Evolutionary conservation across 148 eudicot species (phyloP), one percentile per base, ranked within the genome.

Genomic region (Chenopodium berlandieri): DNA sequence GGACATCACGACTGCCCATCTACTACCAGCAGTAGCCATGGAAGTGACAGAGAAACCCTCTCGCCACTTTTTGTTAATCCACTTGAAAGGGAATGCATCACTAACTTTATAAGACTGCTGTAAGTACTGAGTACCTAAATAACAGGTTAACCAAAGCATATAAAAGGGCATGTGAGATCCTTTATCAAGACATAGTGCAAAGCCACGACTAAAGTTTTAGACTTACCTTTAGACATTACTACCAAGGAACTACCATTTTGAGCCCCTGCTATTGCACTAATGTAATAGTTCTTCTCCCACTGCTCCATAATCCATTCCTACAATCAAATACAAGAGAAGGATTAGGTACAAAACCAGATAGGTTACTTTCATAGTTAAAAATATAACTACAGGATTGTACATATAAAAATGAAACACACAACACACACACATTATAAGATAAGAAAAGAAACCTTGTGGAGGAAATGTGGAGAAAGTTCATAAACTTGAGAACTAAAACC

Each of bases 301-400:
- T 95, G 93, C 78, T 94, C 99, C 99, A 94, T 88, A 64, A 95
- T 94, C 99, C 99, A 95, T 78, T 95, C 99, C 97, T 95, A 81
- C 40, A 82, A 54, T 17, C 47, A 71, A 47, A 47, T 65, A 47
- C 19, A 78, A 56, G 54, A 31, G 37, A n/a, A 19, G 47, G 60
- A 27, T 32, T 32, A 37, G 37, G 40, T 3, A 23, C 10, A 10
- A 47, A 47, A 19, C 14, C 73, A 70, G 7, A 47, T 23, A 32
- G 40, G 12, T 19, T 17, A 20, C 25, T 19, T 17, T 30, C 40
- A 68, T 13, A 68, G 40, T 71, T 22, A 9, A 37, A 27, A 37
- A 71, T 37, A 5, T 17, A 71, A 37, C 50, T 17, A 44, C 0
- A 71, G 16, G 44, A 19, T 11, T 2, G 13, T 4, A 20, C 40